Percentiles rank a stretch among this genome's conserved stretches.
Evolutionary conservation across 2,329 filamentous ascomycete genomes (phyloP).

Genomic region (Emergomyces orientalis): DNA sequence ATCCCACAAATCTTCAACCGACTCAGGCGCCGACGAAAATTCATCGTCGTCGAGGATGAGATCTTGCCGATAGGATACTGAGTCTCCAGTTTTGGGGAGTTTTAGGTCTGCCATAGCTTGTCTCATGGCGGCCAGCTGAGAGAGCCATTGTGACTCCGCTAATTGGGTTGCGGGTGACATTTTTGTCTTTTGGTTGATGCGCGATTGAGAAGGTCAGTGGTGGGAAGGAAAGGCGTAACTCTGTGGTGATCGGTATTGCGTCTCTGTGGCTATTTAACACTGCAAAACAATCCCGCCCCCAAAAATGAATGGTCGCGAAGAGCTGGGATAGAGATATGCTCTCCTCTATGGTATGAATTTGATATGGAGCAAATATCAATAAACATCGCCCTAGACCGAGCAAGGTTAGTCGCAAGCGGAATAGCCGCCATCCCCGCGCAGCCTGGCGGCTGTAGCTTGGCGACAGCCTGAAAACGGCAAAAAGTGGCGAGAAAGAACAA

Average conservation of each 20-base stretch:
- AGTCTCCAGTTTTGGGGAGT: conserved; percentile 42
- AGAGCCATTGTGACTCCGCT: conserved; percentile 63
- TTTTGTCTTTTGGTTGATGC: neutral
- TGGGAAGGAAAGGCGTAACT: neutral
- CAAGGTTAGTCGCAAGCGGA: neutral
- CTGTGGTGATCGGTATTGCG: neutral
- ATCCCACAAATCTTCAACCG: conserved; percentile 76
- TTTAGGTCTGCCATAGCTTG: conserved; percentile 68
- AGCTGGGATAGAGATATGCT: neutral
- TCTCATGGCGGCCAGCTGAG: conserved; percentile 77
- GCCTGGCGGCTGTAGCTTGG: neutral
- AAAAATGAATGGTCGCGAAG: neutral
- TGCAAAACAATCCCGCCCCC: neutral
- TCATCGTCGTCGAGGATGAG: conserved; percentile 59
- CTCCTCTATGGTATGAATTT: neutral
- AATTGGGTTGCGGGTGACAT: neutral
- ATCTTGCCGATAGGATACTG: conserved; percentile 43
- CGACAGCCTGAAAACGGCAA: neutral
- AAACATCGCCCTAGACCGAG: neutral
- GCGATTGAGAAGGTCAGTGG: neutral
- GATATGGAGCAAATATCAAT: neutral
- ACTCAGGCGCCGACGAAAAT: conserved; percentile 45
- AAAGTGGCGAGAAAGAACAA: neutral
- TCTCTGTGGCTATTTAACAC: neutral
- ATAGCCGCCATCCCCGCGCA: neutral